Evolutionary conservation across 1,284 basidiomycete species (phyloP).

Genomic region (Melampsora americana): DNA sequence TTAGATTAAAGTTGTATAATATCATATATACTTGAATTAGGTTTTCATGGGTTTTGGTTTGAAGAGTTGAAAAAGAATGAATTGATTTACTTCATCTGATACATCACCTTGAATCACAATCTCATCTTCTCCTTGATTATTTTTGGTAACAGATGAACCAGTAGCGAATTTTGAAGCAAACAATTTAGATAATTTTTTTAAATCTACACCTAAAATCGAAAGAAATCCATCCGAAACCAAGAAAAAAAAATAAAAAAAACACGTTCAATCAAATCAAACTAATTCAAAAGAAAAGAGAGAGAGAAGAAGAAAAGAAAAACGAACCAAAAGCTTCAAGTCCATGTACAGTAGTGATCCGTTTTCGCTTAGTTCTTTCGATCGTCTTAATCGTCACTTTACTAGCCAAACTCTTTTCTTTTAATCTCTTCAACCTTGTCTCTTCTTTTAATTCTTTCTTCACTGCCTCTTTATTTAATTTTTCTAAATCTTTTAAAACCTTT

Average conservation of each 20-base stretch:
- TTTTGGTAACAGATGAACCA: slow-evolving; percentile 85
- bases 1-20: neutral
- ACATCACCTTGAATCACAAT: slow-evolving; percentile 96
- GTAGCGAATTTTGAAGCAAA: slow-evolving; percentile 90
- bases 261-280: no score
- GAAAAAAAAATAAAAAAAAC: no score
- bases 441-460: slow-evolving; percentile 41
- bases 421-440: neutral
- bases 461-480: slow-evolving; percentile 31
- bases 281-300: no score
- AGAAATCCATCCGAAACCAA: neutral
- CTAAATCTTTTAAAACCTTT: slow-evolving; percentile 30
- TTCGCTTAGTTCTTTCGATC: slow-evolving; percentile 86
- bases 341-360: slow-evolving; percentile 79
- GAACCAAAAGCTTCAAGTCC: slow-evolving; percentile 78
- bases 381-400: slow-evolving; percentile 77
- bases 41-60: neutral
- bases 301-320: neutral
- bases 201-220: slow-evolving; percentile 70
- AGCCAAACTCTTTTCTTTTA: neutral
- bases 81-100: slow-evolving; percentile 66
- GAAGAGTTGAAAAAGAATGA: no score
- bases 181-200: slow-evolving; percentile 88
- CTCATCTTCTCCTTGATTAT: slow-evolving; percentile 80
- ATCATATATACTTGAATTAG: no score